A percentile compares a stretch with the other conserved stretches of the same genome.
Evolutionary conservation across 2,329 filamentous ascomycete genomes (phyloP).

Genomic region (Rutstroemia sp.): DNA sequence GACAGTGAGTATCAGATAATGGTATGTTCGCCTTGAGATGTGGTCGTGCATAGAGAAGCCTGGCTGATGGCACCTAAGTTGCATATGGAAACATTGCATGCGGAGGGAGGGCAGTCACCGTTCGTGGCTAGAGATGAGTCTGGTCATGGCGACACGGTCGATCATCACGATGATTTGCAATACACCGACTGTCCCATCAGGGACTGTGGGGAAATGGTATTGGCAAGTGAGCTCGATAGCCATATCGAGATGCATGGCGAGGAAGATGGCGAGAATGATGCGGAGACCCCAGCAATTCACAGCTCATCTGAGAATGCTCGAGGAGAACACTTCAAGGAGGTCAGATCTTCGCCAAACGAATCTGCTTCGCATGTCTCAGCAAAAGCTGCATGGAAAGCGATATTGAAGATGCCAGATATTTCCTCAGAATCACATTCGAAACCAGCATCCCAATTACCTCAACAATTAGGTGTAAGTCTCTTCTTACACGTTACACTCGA

Average conservation of each 20-base stretch:
- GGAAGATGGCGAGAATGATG: constrained; percentile 16
- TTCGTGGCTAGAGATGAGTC: constrained; percentile 26
- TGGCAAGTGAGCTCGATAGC: constrained; percentile 43
- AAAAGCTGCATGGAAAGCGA: constrained; percentile 27
- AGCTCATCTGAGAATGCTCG: background rate
- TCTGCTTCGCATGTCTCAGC: constrained; percentile 14
- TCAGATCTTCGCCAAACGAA: constrained; percentile 3
- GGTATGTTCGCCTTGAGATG: constrained; percentile 26
- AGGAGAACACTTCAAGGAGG: background rate
- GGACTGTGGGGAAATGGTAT: constrained; percentile 52
- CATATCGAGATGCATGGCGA: constrained; percentile 51
- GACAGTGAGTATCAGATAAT: constrained; percentile 33
- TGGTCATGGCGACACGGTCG: constrained; percentile 15
- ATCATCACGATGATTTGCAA: constrained; percentile 27
- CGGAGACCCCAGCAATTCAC: constrained; percentile 4
- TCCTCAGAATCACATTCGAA: constrained; percentile 9
- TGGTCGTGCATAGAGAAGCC: background rate
- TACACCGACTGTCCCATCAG: constrained; percentile 48
- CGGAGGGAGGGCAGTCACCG: constrained; percentile 27
- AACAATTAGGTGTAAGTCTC: constrained; percentile 30
- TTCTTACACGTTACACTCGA: background rate
- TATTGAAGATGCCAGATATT: constrained; percentile 28
- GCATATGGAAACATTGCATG: constrained; percentile 28
- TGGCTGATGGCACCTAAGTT: constrained; percentile 18
- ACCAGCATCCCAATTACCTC: constrained; percentile 5